Evolutionary conservation across 2,329 filamentous ascomycete genomes (phyloP).

Genomic region (Trichoderma gracile): DNA sequence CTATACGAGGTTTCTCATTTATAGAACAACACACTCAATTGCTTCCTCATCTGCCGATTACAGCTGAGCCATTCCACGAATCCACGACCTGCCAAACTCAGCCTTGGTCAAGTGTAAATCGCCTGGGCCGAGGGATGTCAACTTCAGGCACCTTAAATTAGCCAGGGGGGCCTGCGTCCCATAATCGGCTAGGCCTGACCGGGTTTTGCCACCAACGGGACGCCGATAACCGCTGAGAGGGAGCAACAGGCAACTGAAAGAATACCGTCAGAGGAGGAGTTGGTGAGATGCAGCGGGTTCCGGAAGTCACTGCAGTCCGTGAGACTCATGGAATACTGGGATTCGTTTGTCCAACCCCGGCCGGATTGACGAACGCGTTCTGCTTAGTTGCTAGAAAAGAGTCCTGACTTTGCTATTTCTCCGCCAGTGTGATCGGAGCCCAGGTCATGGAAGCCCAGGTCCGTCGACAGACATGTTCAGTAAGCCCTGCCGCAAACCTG

Average conservation of each 20-base stretch:
- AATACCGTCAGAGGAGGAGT: background rate
- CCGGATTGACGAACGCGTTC: slow-evolving; percentile 3
- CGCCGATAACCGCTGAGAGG: background rate
- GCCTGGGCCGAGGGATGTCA: background rate
- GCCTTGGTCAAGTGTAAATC: background rate
- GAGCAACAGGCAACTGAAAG: too few species aligned
- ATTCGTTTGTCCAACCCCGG: background rate
- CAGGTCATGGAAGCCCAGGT: background rate
- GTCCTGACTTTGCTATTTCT: background rate
- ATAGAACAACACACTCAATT: background rate
- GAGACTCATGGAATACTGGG: background rate
- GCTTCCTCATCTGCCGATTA: background rate
- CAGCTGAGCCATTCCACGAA: background rate
- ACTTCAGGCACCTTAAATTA: slow-evolving; percentile 11
- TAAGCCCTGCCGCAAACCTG: background rate
- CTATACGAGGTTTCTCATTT: background rate
- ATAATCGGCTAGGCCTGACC: background rate
- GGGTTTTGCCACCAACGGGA: slow-evolving; percentile 10
- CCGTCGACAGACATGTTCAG: background rate
- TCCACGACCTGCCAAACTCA: background rate
- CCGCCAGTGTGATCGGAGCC: background rate
- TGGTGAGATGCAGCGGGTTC: background rate
- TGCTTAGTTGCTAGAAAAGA: background rate
- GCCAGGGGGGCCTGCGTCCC: background rate
- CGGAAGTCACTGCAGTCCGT: background rate